Evolutionary conservation across 495 filamentous ascomycete genomes (phyloP).

Genomic region (Penicillium bialowiezense): DNA sequence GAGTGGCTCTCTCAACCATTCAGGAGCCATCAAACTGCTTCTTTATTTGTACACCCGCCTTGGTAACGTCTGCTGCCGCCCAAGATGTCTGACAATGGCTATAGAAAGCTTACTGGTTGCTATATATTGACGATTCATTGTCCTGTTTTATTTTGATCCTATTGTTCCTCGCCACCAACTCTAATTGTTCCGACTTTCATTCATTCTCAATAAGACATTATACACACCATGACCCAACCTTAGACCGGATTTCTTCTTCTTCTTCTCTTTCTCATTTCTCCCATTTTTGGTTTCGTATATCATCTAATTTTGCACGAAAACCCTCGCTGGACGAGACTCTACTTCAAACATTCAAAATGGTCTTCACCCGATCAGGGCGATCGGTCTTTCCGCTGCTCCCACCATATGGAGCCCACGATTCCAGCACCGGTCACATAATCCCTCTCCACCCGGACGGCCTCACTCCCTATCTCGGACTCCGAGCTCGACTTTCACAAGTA

Average conservation of each 20-base stretch:
- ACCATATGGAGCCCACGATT: slow-evolving; percentile 43
- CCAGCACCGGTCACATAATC: slow-evolving; percentile 29
- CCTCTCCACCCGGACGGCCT: slow-evolving; percentile 67
- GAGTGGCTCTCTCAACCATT: slow-evolving; percentile 11
- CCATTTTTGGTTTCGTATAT: not conserved
- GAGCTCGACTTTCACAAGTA: slow-evolving; percentile 85
- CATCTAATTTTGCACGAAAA: not conserved
- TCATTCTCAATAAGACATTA: slow-evolving; percentile 17
- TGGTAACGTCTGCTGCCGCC: slow-evolving; percentile 15
- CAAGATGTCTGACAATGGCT: not conserved
- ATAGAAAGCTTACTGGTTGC: not conserved
- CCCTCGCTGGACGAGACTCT: slow-evolving; percentile 8
- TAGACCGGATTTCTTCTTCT: slow-evolving; percentile 13
- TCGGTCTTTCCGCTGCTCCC: slow-evolving; percentile 44
- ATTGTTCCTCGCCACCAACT: slow-evolving; percentile 6
- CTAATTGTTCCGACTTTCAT: slow-evolving; percentile 10
- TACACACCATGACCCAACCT: slow-evolving; percentile 12
- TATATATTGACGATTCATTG: slow-evolving; percentile 13
- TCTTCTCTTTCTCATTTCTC: slow-evolving; percentile 2
- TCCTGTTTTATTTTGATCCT: slow-evolving; percentile 3
- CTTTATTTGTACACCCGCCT: slow-evolving; percentile 9
- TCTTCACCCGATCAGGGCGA: slow-evolving; percentile 30
- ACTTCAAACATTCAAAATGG: slow-evolving; percentile 19
- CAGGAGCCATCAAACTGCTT: slow-evolving; percentile 11
- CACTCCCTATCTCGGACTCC: slow-evolving; percentile 90